These are phyloP conservation scores for Thielaviopsis musarum DNA, from an alignment of 2,329 filamentous ascomycete genomes.

Conservation along the genomic window DNA sequence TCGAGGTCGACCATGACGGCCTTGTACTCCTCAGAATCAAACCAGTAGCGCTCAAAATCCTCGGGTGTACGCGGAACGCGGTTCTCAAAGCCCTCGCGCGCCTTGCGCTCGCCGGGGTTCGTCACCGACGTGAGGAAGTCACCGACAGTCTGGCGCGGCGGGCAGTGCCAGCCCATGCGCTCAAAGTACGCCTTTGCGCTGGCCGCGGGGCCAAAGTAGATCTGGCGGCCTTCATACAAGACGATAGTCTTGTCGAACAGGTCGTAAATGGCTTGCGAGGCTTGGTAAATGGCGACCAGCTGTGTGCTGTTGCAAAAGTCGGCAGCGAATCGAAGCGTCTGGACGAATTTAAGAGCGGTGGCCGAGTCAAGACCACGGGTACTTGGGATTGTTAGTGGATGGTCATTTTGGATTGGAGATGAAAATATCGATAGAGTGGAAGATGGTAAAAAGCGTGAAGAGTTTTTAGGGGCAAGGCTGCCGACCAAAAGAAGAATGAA, in stretches of 20 bases:
- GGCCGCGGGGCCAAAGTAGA: constrained; percentile 51
- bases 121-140: constrained; percentile 57
- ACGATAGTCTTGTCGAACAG: constrained; percentile 61
- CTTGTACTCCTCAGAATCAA: constrained; percentile 27
- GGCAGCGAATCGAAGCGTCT: constrained; percentile 46
- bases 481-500: too few species aligned
- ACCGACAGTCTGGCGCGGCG: constrained; percentile 46
- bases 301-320: constrained; percentile 46
- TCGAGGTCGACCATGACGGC: constrained; percentile 31
- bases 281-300: constrained; percentile 56
- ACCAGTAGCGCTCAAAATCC: constrained; percentile 42
- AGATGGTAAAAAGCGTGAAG: background rate
- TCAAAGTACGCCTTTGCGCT: constrained; percentile 50
- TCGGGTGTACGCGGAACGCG: constrained; percentile 50
- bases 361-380: constrained; percentile 58
- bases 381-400: constrained; percentile 15
- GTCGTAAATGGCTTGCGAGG: constrained; percentile 51
- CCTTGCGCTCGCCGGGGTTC: constrained; percentile 41
- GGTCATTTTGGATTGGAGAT: background rate
- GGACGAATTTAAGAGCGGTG: constrained; percentile 57
- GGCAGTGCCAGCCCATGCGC: constrained; percentile 51
- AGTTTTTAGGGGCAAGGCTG: too few species aligned
- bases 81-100: constrained; percentile 40
- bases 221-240: constrained; percentile 60
- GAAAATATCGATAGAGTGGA: background rate